Conservation (phyloP, 768 basidiomycete species). For the Suillus discolor region DNA sequence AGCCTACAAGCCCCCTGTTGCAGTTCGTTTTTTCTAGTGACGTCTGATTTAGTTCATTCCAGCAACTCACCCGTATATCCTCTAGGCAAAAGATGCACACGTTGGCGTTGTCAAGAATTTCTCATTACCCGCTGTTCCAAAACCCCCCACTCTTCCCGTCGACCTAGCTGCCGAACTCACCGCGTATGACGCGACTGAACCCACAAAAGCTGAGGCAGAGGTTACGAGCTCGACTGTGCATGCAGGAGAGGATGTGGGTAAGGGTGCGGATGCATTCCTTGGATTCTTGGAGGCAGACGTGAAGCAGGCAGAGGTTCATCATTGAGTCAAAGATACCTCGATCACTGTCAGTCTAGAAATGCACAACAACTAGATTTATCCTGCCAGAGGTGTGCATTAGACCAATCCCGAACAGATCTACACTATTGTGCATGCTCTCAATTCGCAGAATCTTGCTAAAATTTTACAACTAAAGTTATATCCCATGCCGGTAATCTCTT, state of each 20-base stretch:
- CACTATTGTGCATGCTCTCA: not conserved
- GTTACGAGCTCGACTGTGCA: constrained; percentile 31
- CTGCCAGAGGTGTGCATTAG: not conserved
- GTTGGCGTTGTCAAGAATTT: constrained; percentile 85
- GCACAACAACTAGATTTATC: not conserved
- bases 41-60: not conserved
- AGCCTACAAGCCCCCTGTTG: constrained; percentile 77
- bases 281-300: constrained; percentile 81
- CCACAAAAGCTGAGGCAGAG: constrained; percentile 50
- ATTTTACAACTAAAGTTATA: not conserved
- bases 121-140: constrained; percentile 72
- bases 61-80: not conserved
- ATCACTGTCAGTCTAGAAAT: not conserved
- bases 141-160: constrained; percentile 71
- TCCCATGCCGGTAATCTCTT: not conserved
- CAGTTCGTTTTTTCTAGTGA: constrained; percentile 50
- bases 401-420: not conserved
- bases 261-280: constrained; percentile 77
- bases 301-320: constrained; percentile 65
- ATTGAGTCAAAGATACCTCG: constrained; percentile 28
- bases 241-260: constrained; percentile 25
- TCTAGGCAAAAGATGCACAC: constrained; percentile 87
- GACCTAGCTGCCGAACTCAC: constrained; percentile 89
- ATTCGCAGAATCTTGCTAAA: not conserved
- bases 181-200: constrained; percentile 84